Evolutionary conservation across 2,329 filamentous ascomycete species (phyloP), one percentile per base, ranked within the genome.

Genomic region (Ophiocordyceps sinensis): DNA sequence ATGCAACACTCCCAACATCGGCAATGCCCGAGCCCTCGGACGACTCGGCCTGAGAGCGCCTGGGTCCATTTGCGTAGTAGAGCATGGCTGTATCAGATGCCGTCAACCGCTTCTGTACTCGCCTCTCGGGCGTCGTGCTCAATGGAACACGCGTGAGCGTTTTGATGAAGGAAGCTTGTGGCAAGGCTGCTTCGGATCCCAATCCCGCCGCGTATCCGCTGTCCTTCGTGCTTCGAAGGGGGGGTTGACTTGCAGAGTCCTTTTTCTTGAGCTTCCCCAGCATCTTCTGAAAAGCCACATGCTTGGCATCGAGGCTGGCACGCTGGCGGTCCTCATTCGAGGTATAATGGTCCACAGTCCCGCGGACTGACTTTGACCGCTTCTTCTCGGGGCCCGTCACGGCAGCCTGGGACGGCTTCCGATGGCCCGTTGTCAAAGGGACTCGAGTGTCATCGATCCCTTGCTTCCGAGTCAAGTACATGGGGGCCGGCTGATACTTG

Each of bases 221-320:
- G 28, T 38, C 30, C 15, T 31, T 29, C 8, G 21, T 30, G 42
- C 41, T 37, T 30, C 42, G 41, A 13, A 39, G 37, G 8, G 39
- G 36, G 6, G n/a, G n/a, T n/a, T 36, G 41, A 9, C 35, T 38
- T n/a, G 37, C 37, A 9, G 40, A 32, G 6, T 21, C n/a, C 5
- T 10, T 10, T 19, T 39, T 45, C 1, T 50, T 49, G 21, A 60
- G 51, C 23, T 50, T 60, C 11, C 50, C 38, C 4, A 60, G 38
- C 40, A 60, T 42, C 19, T 41, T 51, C 29, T 53, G 41, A 34
- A 59, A 60, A 6, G 49, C 56, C 3, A 36, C 42, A 14, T 53
- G 44, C 36, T 46, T 47, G n/a, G 41, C 41, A 15, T 44, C 36
- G 10, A 42, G 36, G 19, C 4, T 36, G 4, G n/a, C n/a, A 5